A percentile compares a stretch with the other conserved stretches of the same genome.
Evolutionary conservation across 2,329 filamentous ascomycete species (phyloP).

Genomic region (Trichoderma guizhouense): DNA sequence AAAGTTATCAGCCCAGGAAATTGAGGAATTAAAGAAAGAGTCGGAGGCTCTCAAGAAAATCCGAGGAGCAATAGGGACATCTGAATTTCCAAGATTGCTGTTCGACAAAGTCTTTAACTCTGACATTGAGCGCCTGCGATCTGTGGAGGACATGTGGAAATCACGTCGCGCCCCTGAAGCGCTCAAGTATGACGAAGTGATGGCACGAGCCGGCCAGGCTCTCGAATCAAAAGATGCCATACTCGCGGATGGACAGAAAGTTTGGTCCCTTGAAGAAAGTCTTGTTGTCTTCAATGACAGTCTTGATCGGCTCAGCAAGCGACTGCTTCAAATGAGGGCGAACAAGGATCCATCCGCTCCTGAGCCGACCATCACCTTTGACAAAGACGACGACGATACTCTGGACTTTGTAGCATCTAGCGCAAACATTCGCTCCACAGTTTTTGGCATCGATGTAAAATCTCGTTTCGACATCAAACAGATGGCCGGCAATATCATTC

Average conservation of each 20-base stretch:
- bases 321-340: slow-evolving; percentile 63
- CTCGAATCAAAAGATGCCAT: slow-evolving; percentile 53
- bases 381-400: slow-evolving; percentile 95
- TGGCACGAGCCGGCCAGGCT: slow-evolving; percentile 47
- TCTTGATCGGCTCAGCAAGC: slow-evolving; percentile 69
- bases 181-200: slow-evolving; percentile 64
- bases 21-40: slow-evolving; percentile 81
- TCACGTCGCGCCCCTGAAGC: slow-evolving; percentile 69
- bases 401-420: slow-evolving; percentile 90
- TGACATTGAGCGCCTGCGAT: slow-evolving; percentile 76
- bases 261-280: slow-evolving; percentile 83
- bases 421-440: slow-evolving; percentile 80
- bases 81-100: slow-evolving; percentile 72
- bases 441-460: slow-evolving; percentile 86
- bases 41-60: slow-evolving; percentile 81
- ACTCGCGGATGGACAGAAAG: slow-evolving; percentile 64
- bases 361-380: slow-evolving; percentile 73
- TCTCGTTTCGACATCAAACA: slow-evolving; percentile 97
- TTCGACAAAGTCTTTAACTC: slow-evolving; percentile 91
- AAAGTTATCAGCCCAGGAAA: slow-evolving; percentile 62
- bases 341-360: slow-evolving; percentile 45
- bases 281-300: slow-evolving; percentile 84
- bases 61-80: slow-evolving; percentile 72
- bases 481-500: slow-evolving; percentile 99
- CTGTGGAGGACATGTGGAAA: slow-evolving; percentile 97